A percentile compares a stretch with the other conserved stretches of the same genome.
phyloP scores from a whole-genome alignment of 1,284 basidiomycete species.

The Vanrija sp. region DNA sequence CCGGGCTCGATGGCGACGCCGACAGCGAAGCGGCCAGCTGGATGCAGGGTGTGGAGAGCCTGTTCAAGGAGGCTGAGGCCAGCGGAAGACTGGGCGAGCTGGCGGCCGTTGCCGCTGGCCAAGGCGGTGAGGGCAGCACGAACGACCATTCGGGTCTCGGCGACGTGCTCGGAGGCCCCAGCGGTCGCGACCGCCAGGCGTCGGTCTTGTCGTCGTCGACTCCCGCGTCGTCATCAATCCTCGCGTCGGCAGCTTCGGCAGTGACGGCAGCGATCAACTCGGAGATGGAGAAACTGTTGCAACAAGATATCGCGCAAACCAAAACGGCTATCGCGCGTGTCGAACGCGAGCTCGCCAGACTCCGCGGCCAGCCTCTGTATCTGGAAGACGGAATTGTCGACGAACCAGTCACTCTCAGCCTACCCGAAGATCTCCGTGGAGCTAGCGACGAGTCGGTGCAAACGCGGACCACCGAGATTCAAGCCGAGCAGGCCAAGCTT shows the following conservation, averaged over 20 bases:
- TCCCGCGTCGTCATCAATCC: neutral
- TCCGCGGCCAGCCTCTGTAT: conserved; percentile 5
- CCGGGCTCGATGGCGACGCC: conserved; percentile 21
- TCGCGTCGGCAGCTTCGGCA: conserved; percentile 11
- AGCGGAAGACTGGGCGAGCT: conserved; percentile 40
- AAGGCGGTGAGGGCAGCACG: conserved; percentile 12
- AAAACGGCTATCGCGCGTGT: conserved; percentile 29
- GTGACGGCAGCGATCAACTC: conserved; percentile 33
- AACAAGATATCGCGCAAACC: conserved; percentile 35
- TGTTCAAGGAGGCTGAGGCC: conserved; percentile 33
- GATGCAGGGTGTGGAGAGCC: conserved; percentile 38
- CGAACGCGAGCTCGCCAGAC: conserved; percentile 22
- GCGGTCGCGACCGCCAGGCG: neutral
- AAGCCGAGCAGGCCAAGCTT: conserved; percentile 9
- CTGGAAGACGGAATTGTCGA: neutral
- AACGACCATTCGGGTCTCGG: neutral
- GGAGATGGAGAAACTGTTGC: conserved; percentile 38
- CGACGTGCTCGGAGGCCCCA: neutral
- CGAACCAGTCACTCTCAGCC: neutral
- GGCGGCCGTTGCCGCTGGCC: conserved; percentile 35
- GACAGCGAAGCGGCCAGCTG: conserved; percentile 24
- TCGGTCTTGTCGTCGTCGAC: neutral
- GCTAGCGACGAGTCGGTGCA: conserved; percentile 9
- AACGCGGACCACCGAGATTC: neutral
- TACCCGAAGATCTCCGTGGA: conserved; percentile 4